Conservation (phyloP, 2,329 filamentous ascomycete species). For the Davidsoniella eucalypti region DNA sequence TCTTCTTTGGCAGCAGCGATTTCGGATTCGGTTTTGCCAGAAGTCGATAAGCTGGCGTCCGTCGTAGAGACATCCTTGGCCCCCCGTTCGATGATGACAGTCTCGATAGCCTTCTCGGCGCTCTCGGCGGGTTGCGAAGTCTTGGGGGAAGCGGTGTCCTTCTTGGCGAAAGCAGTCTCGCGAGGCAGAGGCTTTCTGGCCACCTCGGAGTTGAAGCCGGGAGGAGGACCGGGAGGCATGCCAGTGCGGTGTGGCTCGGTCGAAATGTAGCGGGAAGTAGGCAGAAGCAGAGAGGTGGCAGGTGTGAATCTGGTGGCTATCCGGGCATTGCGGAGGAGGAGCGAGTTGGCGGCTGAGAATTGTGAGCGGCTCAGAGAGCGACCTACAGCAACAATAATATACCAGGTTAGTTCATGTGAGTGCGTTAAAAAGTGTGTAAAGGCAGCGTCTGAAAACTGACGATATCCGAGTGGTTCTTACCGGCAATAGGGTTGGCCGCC, state of each 20-base stretch:
- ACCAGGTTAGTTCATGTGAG: not conserved
- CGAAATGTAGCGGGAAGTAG: conserved; percentile 33
- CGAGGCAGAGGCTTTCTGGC: conserved; percentile 66
- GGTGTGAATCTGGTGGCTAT: conserved; percentile 23
- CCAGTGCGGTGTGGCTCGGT: conserved; percentile 42
- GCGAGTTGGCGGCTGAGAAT: conserved; percentile 11
- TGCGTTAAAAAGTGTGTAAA: not conserved
- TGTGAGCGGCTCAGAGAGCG: conserved; percentile 13
- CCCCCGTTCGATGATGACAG: conserved; percentile 16
- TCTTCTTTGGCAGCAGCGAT: conserved; percentile 39
- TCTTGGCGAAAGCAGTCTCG: conserved; percentile 22
- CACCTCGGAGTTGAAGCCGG: conserved; percentile 78
- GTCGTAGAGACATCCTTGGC: conserved; percentile 15
- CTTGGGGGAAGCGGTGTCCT: conserved; percentile 17
- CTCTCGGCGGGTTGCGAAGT: conserved; percentile 16
- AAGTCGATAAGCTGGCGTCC: conserved; percentile 20
- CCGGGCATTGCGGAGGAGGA: conserved; percentile 11
- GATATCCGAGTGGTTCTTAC: conserved; percentile 4
- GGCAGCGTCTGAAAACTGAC: not conserved
- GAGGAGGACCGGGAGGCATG: conserved; percentile 44
- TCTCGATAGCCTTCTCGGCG: conserved; percentile 17
- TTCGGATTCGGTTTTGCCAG: conserved; percentile 23
- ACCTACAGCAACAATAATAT: conserved; percentile 4
- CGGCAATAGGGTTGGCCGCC: conserved; percentile 7
- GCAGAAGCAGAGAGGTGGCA: conserved; percentile 40